A percentile compares a stretch with the other conserved stretches of the same genome.
Evolutionary conservation across 202 grass and related monocot genomes (phyloP).

Genomic region (Thinopyrum obtusiflorum): DNA sequence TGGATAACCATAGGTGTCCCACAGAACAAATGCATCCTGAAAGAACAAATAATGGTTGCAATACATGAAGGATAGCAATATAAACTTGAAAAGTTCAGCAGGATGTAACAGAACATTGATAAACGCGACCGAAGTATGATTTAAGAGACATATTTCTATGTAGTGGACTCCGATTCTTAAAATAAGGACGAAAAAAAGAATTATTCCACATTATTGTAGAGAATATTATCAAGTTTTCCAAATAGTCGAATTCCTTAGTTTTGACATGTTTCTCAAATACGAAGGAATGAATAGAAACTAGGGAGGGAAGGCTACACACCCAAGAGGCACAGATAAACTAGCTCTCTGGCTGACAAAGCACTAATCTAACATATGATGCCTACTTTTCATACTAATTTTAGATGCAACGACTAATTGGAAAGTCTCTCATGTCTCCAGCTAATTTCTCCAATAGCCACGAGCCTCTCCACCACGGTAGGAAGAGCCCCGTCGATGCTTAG

Average conservation of each 20-base stretch:
- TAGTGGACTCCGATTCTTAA: neutral
- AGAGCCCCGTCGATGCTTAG: neutral
- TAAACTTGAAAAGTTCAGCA: neutral
- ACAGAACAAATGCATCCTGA: conserved; percentile 95
- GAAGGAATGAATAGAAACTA: neutral
- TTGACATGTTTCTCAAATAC: neutral
- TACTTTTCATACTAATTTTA: neutral
- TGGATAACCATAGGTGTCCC: conserved; percentile 96
- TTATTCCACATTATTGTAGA: neutral
- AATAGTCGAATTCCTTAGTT: neutral
- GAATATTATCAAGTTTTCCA: neutral
- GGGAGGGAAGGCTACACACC: neutral
- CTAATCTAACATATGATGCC: neutral
- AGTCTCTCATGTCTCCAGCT: neutral
- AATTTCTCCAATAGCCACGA: neutral
- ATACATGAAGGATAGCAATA: conserved; percentile 11
- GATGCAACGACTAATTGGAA: neutral
- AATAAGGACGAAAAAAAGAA: neutral
- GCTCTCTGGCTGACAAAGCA: neutral
- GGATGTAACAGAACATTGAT: neutral
- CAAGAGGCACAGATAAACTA: neutral
- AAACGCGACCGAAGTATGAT: neutral
- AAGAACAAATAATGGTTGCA: neutral
- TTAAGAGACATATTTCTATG: neutral
- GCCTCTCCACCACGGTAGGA: neutral